Evolutionary conservation across 164 flowering plant genomes (phyloP).

Genomic region (Nymphaea colorata): DNA sequence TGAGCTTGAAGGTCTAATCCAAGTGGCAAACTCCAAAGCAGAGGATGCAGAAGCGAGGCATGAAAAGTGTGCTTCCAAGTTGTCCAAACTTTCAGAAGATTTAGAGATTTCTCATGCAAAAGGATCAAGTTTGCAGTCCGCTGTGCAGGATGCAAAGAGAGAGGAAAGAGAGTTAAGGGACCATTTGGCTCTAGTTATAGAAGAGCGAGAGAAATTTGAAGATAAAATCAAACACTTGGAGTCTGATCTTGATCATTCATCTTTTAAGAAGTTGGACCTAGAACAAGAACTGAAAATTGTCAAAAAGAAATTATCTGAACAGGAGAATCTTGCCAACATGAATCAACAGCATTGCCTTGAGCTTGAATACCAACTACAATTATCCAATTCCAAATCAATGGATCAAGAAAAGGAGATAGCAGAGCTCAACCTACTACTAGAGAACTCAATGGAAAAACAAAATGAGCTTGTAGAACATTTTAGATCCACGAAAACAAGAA

Average conservation of each 20-base stretch:
- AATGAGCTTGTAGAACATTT: constrained; percentile 77
- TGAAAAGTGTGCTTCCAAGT: not conserved
- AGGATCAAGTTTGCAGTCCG: too few relatives aligned
- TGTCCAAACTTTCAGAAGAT: too few relatives aligned
- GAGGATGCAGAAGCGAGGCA: constrained; percentile 25
- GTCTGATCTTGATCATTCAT: constrained; percentile 30
- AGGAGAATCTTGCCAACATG: constrained; percentile 47
- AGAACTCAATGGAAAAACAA: constrained; percentile 50
- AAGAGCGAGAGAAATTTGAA: too few relatives aligned
- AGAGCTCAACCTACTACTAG: constrained; percentile 60
- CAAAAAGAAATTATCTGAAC: constrained; percentile 39
- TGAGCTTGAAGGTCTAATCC: constrained; percentile 64
- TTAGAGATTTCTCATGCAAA: too few relatives aligned
- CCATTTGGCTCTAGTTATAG: too few relatives aligned
- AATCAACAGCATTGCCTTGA: constrained; percentile 59
- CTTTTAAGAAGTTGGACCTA: constrained; percentile 36
- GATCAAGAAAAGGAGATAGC: constrained; percentile 41
- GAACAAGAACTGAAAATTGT: constrained; percentile 41
- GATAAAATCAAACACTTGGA: constrained; percentile 18
- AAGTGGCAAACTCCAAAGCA: constrained; percentile 47
- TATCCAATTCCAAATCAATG: constrained; percentile 53
- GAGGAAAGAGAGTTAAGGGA: too few relatives aligned
- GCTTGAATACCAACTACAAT: constrained; percentile 61
- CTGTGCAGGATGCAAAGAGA: too few relatives aligned
- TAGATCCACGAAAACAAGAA: constrained; percentile 38